Evolutionary conservation across 2,329 filamentous ascomycete species (phyloP).

Genomic region (Thelonectria rubi): DNA sequence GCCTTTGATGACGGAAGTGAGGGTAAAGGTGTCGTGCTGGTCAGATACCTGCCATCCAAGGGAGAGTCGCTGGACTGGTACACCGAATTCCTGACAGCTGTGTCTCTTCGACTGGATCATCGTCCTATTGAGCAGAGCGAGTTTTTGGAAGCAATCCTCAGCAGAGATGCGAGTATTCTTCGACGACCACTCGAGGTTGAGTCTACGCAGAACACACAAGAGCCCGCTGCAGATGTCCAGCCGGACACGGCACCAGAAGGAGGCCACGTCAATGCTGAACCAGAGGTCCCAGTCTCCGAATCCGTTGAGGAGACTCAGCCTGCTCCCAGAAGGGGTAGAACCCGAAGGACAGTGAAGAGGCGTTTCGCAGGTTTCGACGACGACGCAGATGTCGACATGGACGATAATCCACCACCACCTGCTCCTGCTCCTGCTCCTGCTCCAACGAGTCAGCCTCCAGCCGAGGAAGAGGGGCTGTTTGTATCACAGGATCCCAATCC

Average conservation of each 20-base stretch:
- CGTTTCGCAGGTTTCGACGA: slow-evolving; percentile 79
- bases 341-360: slow-evolving; percentile 55
- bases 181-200: slow-evolving; percentile 71
- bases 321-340: slow-evolving; percentile 35
- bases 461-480: slow-evolving; percentile 59
- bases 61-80: slow-evolving; percentile 71
- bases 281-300: slow-evolving; percentile 27
- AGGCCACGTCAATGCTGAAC: slow-evolving; percentile 15
- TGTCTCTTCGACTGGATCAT: slow-evolving; percentile 79
- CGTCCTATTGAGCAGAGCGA: slow-evolving; percentile 88
- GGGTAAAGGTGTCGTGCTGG: slow-evolving; percentile 79
- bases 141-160: slow-evolving; percentile 88
- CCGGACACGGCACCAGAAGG: slow-evolving; percentile 19
- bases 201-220: slow-evolving; percentile 38
- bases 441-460: slow-evolving; percentile 13
- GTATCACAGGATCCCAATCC: slow-evolving; percentile 60
- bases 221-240: slow-evolving; percentile 2
- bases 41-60: slow-evolving; percentile 73
- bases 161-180: slow-evolving; percentile 77
- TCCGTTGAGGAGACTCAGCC: slow-evolving; percentile 36
- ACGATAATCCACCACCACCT: slow-evolving; percentile 30
- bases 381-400: slow-evolving; percentile 52
- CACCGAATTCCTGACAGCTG: slow-evolving; percentile 70
- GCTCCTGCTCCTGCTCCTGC: slow-evolving; percentile 3
- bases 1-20: slow-evolving; percentile 70